A percentile compares a stretch with the other conserved stretches of the same genome.
Evolutionary conservation across 1,139 yeast species (phyloP).

Genomic region (Barnettozyma hawaiiensis): DNA sequence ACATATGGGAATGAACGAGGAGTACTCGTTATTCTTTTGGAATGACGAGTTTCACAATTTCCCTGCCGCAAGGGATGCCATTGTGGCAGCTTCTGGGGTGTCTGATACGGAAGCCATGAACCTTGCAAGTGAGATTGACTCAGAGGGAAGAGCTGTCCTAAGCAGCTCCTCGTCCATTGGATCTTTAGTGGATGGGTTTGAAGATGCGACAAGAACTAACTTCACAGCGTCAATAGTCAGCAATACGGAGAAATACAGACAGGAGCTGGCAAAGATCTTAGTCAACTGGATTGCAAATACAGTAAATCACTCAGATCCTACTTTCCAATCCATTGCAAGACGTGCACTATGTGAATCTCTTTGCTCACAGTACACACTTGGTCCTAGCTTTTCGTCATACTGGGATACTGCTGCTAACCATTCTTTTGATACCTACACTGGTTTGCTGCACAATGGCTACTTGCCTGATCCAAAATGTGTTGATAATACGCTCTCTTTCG

Average conservation of each 20-base stretch:
- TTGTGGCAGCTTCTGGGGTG: constrained; percentile 34
- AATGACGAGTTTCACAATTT: constrained; percentile 69
- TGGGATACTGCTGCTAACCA: constrained; percentile 22
- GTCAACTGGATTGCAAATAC: constrained; percentile 48
- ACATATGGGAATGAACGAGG: constrained; percentile 4
- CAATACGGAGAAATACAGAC: constrained; percentile 44
- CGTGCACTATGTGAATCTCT: constrained; percentile 27
- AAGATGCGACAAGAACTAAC: constrained; percentile 42
- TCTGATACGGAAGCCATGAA: constrained; percentile 7
- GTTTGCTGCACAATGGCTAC: constrained; percentile 36
- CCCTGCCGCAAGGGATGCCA: constrained; percentile 29
- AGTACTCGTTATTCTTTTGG: constrained; percentile 51
- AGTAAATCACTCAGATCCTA: constrained; percentile 30
- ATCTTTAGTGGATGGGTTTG: constrained; percentile 28
- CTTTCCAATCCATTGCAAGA: constrained; percentile 33
- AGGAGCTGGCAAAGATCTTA: constrained; percentile 38
- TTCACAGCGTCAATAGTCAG: constrained; percentile 51
- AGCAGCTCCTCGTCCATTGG: constrained; percentile 19
- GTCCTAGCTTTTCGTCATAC: constrained; percentile 18
- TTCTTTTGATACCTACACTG: constrained; percentile 24
- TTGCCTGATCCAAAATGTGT: constrained; percentile 31
- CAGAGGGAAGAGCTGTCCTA: constrained; percentile 34
- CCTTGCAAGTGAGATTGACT: constrained; percentile 29
- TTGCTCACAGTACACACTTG: constrained; percentile 14
- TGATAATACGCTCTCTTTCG: constrained; percentile 16